Conservation (phyloP, 2,329 filamentous ascomycete species). For the Coniochaeta prunicola region DNA sequence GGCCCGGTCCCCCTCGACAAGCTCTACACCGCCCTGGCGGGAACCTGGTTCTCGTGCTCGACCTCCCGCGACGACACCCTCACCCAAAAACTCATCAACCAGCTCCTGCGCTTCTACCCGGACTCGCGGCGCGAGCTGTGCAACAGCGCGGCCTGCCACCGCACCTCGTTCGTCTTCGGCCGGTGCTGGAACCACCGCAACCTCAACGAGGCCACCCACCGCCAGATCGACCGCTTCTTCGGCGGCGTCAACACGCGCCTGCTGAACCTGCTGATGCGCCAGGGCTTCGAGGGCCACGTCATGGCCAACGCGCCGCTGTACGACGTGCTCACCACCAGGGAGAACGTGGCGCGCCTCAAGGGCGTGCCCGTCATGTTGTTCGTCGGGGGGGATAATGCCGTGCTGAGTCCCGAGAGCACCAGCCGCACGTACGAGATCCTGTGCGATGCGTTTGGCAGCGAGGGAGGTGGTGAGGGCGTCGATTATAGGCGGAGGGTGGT, state of each 20-base stretch:
- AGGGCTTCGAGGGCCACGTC: constrained; percentile 43
- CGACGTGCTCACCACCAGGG: constrained; percentile 36
- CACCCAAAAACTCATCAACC: constrained; percentile 45
- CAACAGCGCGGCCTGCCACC: constrained; percentile 54
- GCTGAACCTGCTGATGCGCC: constrained; percentile 48
- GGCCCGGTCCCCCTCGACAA: constrained; percentile 40
- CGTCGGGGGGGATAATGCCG: constrained; percentile 48
- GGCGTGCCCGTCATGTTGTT: constrained; percentile 51
- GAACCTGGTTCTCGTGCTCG: constrained; percentile 48
- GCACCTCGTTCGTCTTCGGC: constrained; percentile 52
- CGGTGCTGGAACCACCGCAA: constrained; percentile 59
- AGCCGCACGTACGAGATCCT: constrained; percentile 45
- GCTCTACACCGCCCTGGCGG: constrained; percentile 38
- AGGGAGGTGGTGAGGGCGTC: constrained; percentile 18
- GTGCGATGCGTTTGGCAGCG: constrained; percentile 40
- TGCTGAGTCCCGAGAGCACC: constrained; percentile 46
- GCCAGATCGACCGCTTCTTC: constrained; percentile 53
- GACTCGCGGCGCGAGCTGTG: constrained; percentile 49
- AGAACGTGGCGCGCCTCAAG: constrained; percentile 42
- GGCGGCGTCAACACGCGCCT: constrained; percentile 55
- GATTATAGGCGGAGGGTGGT: constrained; percentile 46
- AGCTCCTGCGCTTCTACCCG: constrained; percentile 51
- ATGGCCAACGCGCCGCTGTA: constrained; percentile 43
- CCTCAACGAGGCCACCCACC: constrained; percentile 58
- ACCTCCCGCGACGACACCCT: constrained; percentile 37